These are phyloP conservation scores for Verticillium tricorpus DNA, from an alignment of 2,329 filamentous ascomycete species.

Conservation along the genomic window DNA sequence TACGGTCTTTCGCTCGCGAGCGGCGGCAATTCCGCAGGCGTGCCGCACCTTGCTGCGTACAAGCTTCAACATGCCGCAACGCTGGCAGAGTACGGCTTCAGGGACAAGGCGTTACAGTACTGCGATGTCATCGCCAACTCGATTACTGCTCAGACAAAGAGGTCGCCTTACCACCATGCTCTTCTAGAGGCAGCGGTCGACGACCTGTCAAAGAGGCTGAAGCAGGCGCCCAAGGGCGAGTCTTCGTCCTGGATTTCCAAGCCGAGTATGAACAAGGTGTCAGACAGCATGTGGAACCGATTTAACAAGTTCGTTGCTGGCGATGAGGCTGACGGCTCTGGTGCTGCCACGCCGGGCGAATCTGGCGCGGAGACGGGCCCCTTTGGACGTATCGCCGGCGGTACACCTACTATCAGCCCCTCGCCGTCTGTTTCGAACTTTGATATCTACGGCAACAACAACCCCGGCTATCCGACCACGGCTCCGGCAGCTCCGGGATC, in stretches of 20 bases:
- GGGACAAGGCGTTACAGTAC: conserved; percentile 82
- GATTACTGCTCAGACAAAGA: conserved; percentile 74
- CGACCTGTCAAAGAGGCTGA: conserved; percentile 77
- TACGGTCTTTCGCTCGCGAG: conserved; percentile 74
- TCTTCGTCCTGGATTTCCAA: conserved; percentile 89
- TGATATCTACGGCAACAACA: conserved; percentile 65
- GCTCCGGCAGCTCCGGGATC: conserved; percentile 28
- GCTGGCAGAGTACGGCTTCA: conserved; percentile 78
- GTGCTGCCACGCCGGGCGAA: conserved; percentile 42
- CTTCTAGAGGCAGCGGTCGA: conserved; percentile 72
- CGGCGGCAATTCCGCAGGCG: conserved; percentile 47
- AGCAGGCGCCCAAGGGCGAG: conserved; percentile 77
- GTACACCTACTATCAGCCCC: conserved; percentile 69
- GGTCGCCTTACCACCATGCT: conserved; percentile 81
- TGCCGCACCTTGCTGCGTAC: conserved; percentile 84
- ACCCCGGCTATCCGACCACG: conserved; percentile 23
- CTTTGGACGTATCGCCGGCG: conserved; percentile 76
- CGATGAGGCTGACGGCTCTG: conserved; percentile 71
- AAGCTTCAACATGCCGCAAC: conserved; percentile 84
- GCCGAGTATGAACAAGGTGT: conserved; percentile 93
- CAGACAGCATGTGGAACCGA: conserved; percentile 81
- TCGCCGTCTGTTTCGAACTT: conserved; percentile 66
- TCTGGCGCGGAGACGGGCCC: conserved; percentile 63
- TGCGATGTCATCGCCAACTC: conserved; percentile 77
- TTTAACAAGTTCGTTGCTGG: conserved; percentile 97